phyloP scores from a whole-genome alignment of 2,329 filamentous ascomycete genomes.

The Diaporthe sp. region DNA sequence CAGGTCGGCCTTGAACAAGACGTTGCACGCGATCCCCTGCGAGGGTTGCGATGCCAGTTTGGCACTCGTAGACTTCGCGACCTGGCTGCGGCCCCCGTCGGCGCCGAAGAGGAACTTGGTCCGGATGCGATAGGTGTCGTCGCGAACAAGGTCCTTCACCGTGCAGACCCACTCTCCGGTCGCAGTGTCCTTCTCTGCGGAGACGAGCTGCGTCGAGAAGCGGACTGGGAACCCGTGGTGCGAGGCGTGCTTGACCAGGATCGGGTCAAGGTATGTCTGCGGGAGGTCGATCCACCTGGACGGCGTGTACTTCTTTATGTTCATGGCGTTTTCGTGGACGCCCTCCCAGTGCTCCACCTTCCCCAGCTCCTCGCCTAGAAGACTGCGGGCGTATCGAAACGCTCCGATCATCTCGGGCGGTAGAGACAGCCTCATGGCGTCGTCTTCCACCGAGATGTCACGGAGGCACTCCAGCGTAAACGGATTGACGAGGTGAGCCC shows the following conservation, averaged over 20 bases:
- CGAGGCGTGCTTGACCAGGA: slow-evolving; percentile 56
- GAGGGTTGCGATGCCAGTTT: slow-evolving; percentile 15
- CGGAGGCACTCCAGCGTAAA: slow-evolving; percentile 53
- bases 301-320: slow-evolving; percentile 53
- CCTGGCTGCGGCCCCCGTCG: slow-evolving; percentile 52
- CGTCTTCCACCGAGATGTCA: slow-evolving; percentile 53
- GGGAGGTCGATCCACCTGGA: slow-evolving; percentile 49
- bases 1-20: slow-evolving; percentile 56
- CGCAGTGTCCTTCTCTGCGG: slow-evolving; percentile 43
- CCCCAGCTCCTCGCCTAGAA: slow-evolving; percentile 55
- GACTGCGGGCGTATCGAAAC: slow-evolving; percentile 54
- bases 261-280: slow-evolving; percentile 59
- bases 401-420: slow-evolving; percentile 51
- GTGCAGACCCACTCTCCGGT: slow-evolving; percentile 42
- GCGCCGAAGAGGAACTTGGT: slow-evolving; percentile 72
- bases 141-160: slow-evolving; percentile 53
- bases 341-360: slow-evolving; percentile 56
- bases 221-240: slow-evolving; percentile 54
- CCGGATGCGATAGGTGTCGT: slow-evolving; percentile 54
- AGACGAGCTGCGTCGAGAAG: slow-evolving; percentile 55
- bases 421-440: slow-evolving; percentile 48
- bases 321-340: slow-evolving; percentile 51
- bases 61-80: slow-evolving; percentile 22
- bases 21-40: slow-evolving; percentile 31
- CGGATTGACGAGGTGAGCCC: slow-evolving; percentile 39